A percentile compares a stretch with the other conserved stretches of the same genome.
These are phyloP conservation scores for Cordyceps javanica DNA, from an alignment of 2,329 filamentous ascomycete genomes.

Conservation along the genomic window DNA sequence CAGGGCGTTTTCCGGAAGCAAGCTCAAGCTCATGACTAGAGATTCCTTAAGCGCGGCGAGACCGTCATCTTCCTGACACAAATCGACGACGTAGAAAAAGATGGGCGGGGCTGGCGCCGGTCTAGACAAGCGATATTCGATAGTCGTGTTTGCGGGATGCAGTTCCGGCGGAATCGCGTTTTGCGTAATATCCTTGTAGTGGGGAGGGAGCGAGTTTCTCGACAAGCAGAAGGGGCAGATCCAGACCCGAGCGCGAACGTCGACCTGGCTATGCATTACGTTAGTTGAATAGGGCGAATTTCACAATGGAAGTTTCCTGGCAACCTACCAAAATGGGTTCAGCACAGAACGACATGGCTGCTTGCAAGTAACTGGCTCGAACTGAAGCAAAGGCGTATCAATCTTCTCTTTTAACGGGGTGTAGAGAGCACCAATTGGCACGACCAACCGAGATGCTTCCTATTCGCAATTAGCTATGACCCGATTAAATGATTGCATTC, in stretches of 20 bases:
- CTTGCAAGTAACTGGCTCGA: conserved; percentile 96
- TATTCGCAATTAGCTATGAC: conserved; percentile 28
- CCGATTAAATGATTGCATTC: background rate
- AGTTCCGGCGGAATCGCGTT: conserved; percentile 79
- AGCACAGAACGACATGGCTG: conserved; percentile 90
- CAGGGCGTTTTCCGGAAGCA: conserved; percentile 73
- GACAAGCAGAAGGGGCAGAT: conserved; percentile 86
- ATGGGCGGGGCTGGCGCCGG: conserved; percentile 82
- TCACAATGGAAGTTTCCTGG: background rate
- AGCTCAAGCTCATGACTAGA: conserved; percentile 76
- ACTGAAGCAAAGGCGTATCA: conserved; percentile 81
- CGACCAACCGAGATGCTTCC: conserved; percentile 91
- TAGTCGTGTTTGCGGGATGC: conserved; percentile 78
- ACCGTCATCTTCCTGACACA: conserved; percentile 83
- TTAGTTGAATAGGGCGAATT: background rate
- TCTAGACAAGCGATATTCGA: conserved; percentile 75
- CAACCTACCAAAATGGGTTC: conserved; percentile 86
- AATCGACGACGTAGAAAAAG: conserved; percentile 82
- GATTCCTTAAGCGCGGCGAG: conserved; percentile 78
- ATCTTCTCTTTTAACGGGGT: conserved; percentile 94
- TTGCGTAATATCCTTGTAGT: conserved; percentile 85
- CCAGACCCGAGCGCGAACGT: conserved; percentile 78
- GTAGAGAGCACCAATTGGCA: conserved; percentile 93
- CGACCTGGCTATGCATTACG: conserved; percentile 58
- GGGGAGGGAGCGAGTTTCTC: conserved; percentile 72